Conservation (phyloP, 2,329 filamentous ascomycete species). For the Aphanocladium album region DNA sequence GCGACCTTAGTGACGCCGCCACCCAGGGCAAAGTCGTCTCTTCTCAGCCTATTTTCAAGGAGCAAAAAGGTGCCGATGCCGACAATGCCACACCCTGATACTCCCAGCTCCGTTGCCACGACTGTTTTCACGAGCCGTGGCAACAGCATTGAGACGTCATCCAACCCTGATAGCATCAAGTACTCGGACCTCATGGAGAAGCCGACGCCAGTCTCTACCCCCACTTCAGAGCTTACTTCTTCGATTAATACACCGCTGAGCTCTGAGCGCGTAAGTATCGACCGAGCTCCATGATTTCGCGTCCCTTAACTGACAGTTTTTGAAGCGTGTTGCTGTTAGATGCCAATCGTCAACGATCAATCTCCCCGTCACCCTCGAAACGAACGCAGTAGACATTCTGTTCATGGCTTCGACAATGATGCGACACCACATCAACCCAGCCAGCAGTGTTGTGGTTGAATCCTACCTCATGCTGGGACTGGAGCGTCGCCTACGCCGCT, state of each 20-base stretch:
- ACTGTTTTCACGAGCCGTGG: slow-evolving; percentile 31
- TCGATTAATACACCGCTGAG: not conserved
- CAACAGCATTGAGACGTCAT: slow-evolving; percentile 29
- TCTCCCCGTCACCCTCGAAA: slow-evolving; percentile 69
- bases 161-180: slow-evolving; percentile 1
- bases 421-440: slow-evolving; percentile 57
- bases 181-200: not conserved
- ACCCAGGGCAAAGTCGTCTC: slow-evolving; percentile 31
- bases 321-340: slow-evolving; percentile 63
- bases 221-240: not conserved
- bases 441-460: slow-evolving; percentile 69
- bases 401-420: slow-evolving; percentile 60
- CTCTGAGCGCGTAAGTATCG: slow-evolving; percentile 62
- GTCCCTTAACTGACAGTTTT: not conserved
- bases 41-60: slow-evolving; percentile 43
- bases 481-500: slow-evolving; percentile 75
- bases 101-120: slow-evolving; percentile 29
- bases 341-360: slow-evolving; percentile 65
- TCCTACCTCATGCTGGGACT: slow-evolving; percentile 70
- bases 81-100: slow-evolving; percentile 25
- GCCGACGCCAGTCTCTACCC: not conserved
- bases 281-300: slow-evolving; percentile 2
- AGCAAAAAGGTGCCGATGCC: slow-evolving; percentile 34
- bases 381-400: slow-evolving; percentile 69
- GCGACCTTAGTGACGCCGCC: slow-evolving; percentile 34